Evolutionary conservation across 1,284 basidiomycete species (phyloP), one percentile per base, ranked within the genome.

Genomic region (Trichosporon ovoides): DNA sequence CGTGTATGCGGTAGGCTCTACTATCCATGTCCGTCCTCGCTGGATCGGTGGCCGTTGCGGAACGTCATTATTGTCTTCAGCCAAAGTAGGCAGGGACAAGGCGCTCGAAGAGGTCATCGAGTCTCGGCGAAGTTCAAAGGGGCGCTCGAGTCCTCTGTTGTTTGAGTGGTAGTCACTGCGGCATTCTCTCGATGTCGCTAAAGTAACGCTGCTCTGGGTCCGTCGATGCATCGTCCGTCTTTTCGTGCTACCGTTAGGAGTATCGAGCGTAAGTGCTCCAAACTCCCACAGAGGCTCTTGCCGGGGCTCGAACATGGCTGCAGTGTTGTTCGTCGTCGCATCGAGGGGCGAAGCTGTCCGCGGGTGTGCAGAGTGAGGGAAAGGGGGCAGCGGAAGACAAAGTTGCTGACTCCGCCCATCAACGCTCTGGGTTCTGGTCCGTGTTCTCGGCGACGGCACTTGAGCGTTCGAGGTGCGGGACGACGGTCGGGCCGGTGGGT

Each of bases 151-250:
- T 22, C 43, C 43, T 24, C 43, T 48, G 2, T 22, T 20, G 22
- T 12, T 9, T 16, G 43, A 31, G 19, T 16, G 43, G 43, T 48
- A 48, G 43, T 48, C 43, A 48, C 43, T 48, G 43, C 43, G 43
- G 43, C 28, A 48, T 24, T 48, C 43, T 24, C 43, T 48, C 22
- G 43, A 48, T 18, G 43, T 48, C 43, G 43, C 43, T 24, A 48
- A 28, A 14, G 43, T 48, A 6, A 24, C 43, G 16, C 22, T 48
- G 16, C 43, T 48, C 43, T 48, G 43, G 43, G 43, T 28, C 24
- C 43, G 43, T 48, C 43, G 28, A 22, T 48, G 43, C 43, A 22
- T 48, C 43, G 43, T n/a, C 22, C 43, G 43, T 28, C 43, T n/a
- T 22, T 22, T 13, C 16, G 43, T 48, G 12, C 43, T 48, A 12